Evolutionary conservation across 768 basidiomycete species (phyloP), one percentile per base, ranked within the genome.

Genomic region (Hypholoma sublateritium): DNA sequence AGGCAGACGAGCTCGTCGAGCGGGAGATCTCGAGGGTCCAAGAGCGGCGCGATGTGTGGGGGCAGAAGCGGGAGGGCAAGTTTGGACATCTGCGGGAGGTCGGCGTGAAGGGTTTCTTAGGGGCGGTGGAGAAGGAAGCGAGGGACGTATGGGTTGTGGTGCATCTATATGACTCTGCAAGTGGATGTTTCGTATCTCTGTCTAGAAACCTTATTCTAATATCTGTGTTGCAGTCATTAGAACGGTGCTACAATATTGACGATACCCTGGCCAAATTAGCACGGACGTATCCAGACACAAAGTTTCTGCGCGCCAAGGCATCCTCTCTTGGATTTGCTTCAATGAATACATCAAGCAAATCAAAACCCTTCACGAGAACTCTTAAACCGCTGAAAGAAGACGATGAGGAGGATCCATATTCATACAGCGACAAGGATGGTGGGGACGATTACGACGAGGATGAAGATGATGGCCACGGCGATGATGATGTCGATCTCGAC

Each of bases 51-150:
- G 81, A 80, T 62, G 60, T 80, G 14, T 77, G 82, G 50, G 85
- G 84, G 0, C 72, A 77, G 24, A 70, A 68, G 35, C 77, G 76
- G 59, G 76, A 80, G 53, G 86, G 85, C 0, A 70, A 76, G 55
- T 93, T 90, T 72, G 91, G 91, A 1, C 88, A 93, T 70, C 67
- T 94, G 61, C 75, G 92, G 46, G 92, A 94, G 68, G 89, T 94
- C 3, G 91, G 90, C 1, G 69, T 81, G 57, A 78, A 80, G 54
- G 88, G 88, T 19, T 94, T 87, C 64, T 76, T 94, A 55, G 71
- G 76, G 50, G 89, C 91, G 1, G 83, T 94, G 2, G 91, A 93
- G 68, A 74, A 80, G 32, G 91, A 91, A 68, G 83, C 82, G 32
- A 75, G 72, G 47, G 82, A 80, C 0, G 79, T 85, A 13, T 93